Evolutionary conservation across 768 basidiomycete genomes (phyloP).

Genomic region (Boletellus emodensis): DNA sequence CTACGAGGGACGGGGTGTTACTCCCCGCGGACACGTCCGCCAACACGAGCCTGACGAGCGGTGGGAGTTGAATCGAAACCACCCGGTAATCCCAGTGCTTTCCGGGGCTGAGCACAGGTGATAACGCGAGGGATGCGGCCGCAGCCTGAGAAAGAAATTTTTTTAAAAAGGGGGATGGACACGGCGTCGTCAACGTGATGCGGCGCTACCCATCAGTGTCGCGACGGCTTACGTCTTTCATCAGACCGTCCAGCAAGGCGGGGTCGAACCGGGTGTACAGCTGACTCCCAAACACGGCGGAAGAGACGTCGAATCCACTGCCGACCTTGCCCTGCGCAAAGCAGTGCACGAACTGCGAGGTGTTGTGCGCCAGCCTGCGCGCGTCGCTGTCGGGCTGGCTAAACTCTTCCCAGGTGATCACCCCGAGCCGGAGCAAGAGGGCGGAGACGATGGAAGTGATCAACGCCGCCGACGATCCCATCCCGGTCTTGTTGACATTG

Average conservation of each 20-base stretch:
- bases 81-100: constrained; percentile 66
- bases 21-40: constrained; percentile 97
- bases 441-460: constrained; percentile 92
- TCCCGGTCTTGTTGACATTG: constrained; percentile 96
- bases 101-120: constrained; percentile 59
- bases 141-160: constrained; percentile 14
- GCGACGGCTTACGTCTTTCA: constrained; percentile 24
- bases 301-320: constrained; percentile 93
- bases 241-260: constrained; percentile 26
- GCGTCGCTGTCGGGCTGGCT: constrained; percentile 41
- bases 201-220: neutral
- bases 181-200: neutral
- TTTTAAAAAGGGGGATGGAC: too few species aligned
- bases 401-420: constrained; percentile 53
- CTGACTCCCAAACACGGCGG: constrained; percentile 93
- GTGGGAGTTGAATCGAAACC: constrained; percentile 76
- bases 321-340: constrained; percentile 98
- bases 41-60: constrained; percentile 76
- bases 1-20: constrained; percentile 91
- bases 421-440: constrained; percentile 70
- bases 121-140: constrained; percentile 23
- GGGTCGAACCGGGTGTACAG: constrained; percentile 87
- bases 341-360: constrained; percentile 93
- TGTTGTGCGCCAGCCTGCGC: constrained; percentile 76
- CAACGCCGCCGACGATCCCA: constrained; percentile 94